A percentile compares a stretch with the other conserved stretches of the same genome.
phyloP scores from a whole-genome alignment of 768 basidiomycete species.

The Tylopilus rubrobrunneus region DNA sequence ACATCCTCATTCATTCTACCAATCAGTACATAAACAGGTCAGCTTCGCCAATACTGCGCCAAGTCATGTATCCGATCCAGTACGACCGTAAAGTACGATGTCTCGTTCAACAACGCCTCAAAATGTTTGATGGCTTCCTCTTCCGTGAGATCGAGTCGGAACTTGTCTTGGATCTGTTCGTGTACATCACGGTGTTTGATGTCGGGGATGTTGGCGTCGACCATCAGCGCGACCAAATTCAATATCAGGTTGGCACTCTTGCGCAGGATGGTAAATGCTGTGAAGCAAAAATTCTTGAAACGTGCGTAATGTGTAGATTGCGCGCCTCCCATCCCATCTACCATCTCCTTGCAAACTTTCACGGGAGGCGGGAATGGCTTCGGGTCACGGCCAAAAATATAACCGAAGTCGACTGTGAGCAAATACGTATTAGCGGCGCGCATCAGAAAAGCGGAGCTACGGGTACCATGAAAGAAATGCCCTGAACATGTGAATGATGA shows the following conservation, averaged over 20 bases:
- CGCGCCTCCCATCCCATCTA: slow-evolving; percentile 98
- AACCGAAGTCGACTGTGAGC: slow-evolving; percentile 88
- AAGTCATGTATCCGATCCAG: slow-evolving; percentile 91
- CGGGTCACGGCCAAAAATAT: slow-evolving; percentile 95
- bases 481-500: slow-evolving; percentile 36
- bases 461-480: slow-evolving; percentile 96
- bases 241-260: slow-evolving; percentile 97
- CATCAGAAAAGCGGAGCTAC: background rate
- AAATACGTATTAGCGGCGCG: slow-evolving; percentile 8
- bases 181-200: slow-evolving; percentile 89
- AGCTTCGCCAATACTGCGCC: slow-evolving; percentile 87
- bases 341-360: slow-evolving; percentile 99
- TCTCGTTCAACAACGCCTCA: slow-evolving; percentile 89
- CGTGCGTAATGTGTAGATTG: slow-evolving; percentile 92
- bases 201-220: slow-evolving; percentile 95
- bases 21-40: slow-evolving; percentile 4
- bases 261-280: slow-evolving; percentile 93
- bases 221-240: slow-evolving; percentile 95
- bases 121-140: slow-evolving; percentile 98
- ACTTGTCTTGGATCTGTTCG: slow-evolving; percentile 94
- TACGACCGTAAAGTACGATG: slow-evolving; percentile 88
- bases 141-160: slow-evolving; percentile 88
- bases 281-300: slow-evolving; percentile 96
- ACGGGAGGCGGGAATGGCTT: slow-evolving; percentile 98
- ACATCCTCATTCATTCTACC: slow-evolving; percentile 1